A percentile compares a stretch with the other conserved stretches of the same genome.
Evolutionary conservation across 129 eudicot genomes (phyloP).

Genomic region (Lactuca saligna): DNA sequence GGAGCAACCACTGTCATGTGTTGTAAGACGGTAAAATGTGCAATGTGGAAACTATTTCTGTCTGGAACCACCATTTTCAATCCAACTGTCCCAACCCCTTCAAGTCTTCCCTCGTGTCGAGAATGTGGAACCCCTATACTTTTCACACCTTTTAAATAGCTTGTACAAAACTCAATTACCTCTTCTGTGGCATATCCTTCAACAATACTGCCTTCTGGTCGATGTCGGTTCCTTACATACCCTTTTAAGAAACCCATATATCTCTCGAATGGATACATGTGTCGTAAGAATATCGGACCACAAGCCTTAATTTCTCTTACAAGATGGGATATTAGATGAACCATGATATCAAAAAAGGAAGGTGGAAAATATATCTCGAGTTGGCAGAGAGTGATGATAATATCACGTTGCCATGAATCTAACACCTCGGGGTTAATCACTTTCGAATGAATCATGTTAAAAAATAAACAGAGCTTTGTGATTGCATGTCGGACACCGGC

Average conservation of each 20-base stretch:
- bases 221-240: slow-evolving; percentile 1
- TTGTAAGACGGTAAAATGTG: not conserved
- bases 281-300: not conserved
- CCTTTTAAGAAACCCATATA: slow-evolving; percentile 8
- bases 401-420: slow-evolving; percentile 2
- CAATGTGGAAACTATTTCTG: not conserved
- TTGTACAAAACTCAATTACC: not conserved
- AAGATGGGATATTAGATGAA: not conserved
- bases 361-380: not conserved
- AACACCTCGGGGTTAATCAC: not conserved
- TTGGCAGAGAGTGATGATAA: not conserved
- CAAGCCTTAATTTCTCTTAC: not conserved
- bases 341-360: slow-evolving; percentile 3
- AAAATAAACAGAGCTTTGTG: not conserved
- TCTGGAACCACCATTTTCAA: not conserved
- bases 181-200: not conserved
- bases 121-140: not conserved
- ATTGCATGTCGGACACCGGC: not conserved
- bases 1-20: slow-evolving; percentile 1
- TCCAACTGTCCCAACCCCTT: not conserved
- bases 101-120: not conserved
- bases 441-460: not conserved
- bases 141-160: not conserved
- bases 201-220: not conserved
- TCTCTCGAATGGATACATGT: slow-evolving; percentile 4